Base-by-base conservation (phyloP, 2,329 filamentous ascomycete genomes). In the Pseudogymnoascus sp. region DNA sequence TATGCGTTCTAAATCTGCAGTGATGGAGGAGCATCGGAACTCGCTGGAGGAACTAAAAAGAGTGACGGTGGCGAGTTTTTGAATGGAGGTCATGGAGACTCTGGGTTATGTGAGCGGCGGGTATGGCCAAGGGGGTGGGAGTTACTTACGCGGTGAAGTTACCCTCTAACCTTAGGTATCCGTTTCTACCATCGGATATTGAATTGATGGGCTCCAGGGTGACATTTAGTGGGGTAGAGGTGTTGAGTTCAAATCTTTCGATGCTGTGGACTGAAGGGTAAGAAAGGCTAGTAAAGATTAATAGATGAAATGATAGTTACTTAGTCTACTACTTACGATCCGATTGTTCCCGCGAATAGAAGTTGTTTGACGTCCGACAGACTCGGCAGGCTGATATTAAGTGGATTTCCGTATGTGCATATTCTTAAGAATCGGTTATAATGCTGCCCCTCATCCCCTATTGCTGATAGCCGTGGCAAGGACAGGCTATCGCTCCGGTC, bases 281-380 rank as follows among this genome's bases (percentile, higher is more conserved):
- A 7, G 47, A 54, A 12, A 34, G n/a, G 47, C 47, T 54, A 22
- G 8, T 47, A 54, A 54, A 54, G 14, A 30, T 54, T 28, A 54
- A 12, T 20, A 16, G 41, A 20, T 47, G 41, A 9, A 28, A 47
- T n/a, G 4, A 18, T n/a, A 12, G n/a, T 47, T 3, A 5, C n/a
- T 47, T 47, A 11, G 25, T 12, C 12, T 22, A 16, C 47, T 30
- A 30, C 47, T 30, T 30, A 30, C 47, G 22, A 16, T 54, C 47
- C 47, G 30, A 54, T 54, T 54, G 47, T 54, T 28, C 47, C 47
- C 14, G 22, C 20, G 11, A 54, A 4, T 12, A 12, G 1, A 14
- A 25, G 9, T 7, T 16, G 2, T 54, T 30, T 7, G 14, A 16
- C 2, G 6, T 54, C 63, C 72, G 20, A 54, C 14, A 54, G 47